A percentile compares a stretch with the other conserved stretches of the same genome.
phyloP scores from a whole-genome alignment of 2,329 filamentous ascomycete species.

The Xylaria sp. region DNA sequence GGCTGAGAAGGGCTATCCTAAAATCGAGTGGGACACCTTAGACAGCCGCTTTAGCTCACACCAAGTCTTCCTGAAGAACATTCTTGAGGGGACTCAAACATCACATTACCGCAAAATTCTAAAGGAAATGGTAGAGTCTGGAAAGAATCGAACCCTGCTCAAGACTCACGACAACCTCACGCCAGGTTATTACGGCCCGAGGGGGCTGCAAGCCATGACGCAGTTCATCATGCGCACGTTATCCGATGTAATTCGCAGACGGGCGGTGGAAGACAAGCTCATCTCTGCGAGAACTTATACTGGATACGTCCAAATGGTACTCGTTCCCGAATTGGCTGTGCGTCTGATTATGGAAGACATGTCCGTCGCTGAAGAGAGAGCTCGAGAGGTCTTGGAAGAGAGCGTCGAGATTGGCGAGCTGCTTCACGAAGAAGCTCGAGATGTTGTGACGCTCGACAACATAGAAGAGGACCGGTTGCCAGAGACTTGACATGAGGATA shows the following conservation, averaged over 20 bases:
- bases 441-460: constrained; percentile 56
- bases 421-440: constrained; percentile 72
- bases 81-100: constrained; percentile 66
- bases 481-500: background rate
- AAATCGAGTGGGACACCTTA: constrained; percentile 75
- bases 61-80: constrained; percentile 63
- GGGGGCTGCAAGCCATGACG: constrained; percentile 77
- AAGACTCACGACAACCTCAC: constrained; percentile 68
- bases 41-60: constrained; percentile 68
- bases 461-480: constrained; percentile 41
- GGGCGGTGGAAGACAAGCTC: constrained; percentile 71
- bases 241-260: constrained; percentile 67
- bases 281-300: constrained; percentile 74
- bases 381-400: constrained; percentile 69
- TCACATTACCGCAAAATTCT: constrained; percentile 72
- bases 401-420: constrained; percentile 75
- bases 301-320: constrained; percentile 76
- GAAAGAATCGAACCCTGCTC: constrained; percentile 69
- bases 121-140: constrained; percentile 64
- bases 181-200: constrained; percentile 86
- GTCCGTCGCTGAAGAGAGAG: constrained; percentile 55
- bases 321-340: constrained; percentile 77
- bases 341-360: constrained; percentile 68
- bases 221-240: constrained; percentile 73
- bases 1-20: constrained; percentile 70